phyloP scores from a whole-genome alignment of 2,329 filamentous ascomycete genomes.

The Trichoderma sp. region DNA sequence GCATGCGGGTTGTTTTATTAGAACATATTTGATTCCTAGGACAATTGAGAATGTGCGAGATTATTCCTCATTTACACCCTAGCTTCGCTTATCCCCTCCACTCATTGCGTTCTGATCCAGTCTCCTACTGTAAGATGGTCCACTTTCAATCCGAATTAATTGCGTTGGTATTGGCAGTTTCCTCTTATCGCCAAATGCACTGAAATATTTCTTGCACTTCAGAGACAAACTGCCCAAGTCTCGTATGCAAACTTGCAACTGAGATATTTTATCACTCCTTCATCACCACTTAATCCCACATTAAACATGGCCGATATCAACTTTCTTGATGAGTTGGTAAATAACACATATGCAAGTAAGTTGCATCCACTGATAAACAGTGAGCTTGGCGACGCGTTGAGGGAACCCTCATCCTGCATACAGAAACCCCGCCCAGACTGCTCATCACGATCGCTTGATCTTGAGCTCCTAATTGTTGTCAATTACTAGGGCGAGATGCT shows the following conservation, averaged over 20 bases:
- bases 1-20: background rate
- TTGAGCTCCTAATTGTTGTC: background rate
- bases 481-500: background rate
- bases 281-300: background rate
- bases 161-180: too few species aligned
- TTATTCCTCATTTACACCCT: too few species aligned
- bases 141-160: too few species aligned
- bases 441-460: background rate
- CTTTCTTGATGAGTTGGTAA: too few species aligned
- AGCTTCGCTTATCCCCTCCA: too few species aligned
- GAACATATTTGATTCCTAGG: background rate
- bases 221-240: background rate
- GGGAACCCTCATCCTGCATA: background rate
- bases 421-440: background rate
- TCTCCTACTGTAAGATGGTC: too few species aligned
- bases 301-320: background rate
- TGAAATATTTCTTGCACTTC: background rate
- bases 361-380: background rate
- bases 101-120: too few species aligned
- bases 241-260: background rate
- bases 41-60: too few species aligned
- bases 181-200: background rate
- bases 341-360: background rate
- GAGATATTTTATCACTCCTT: background rate
- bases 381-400: background rate